Conservation (phyloP, 1,284 basidiomycete species). For the Anthracocystis panici-leucophaei region DNA sequence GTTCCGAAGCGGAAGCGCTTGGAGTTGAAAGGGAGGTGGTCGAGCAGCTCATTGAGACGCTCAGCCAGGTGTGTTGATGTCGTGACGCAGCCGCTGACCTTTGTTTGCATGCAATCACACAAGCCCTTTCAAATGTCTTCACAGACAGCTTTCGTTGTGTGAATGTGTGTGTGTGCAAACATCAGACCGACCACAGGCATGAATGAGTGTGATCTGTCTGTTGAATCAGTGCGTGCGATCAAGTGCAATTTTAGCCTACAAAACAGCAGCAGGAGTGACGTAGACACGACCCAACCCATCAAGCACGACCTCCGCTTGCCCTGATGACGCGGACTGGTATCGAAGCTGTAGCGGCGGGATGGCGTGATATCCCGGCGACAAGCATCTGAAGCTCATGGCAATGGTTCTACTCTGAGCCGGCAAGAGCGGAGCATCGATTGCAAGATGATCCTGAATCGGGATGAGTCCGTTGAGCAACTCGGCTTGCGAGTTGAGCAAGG, state of each 20-base stretch:
- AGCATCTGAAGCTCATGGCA: slow-evolving; percentile 19
- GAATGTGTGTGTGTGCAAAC: background rate
- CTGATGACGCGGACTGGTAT: background rate
- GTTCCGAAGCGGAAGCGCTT: slow-evolving; percentile 19
- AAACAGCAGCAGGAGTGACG: slow-evolving; percentile 25
- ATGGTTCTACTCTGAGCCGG: slow-evolving; percentile 15
- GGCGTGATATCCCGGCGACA: slow-evolving; percentile 25
- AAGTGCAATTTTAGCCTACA: slow-evolving; percentile 4
- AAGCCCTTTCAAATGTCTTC: background rate
- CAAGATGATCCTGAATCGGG: slow-evolving; percentile 13
- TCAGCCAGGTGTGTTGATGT: slow-evolving; percentile 29
- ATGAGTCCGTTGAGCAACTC: slow-evolving; percentile 23
- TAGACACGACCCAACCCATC: slow-evolving; percentile 22
- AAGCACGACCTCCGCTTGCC: slow-evolving; percentile 1
- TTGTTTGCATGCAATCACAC: background rate
- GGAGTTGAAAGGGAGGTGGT: slow-evolving; percentile 30
- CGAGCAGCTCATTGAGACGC: slow-evolving; percentile 31
- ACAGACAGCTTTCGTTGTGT: background rate
- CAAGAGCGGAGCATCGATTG: background rate
- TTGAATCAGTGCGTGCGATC: background rate
- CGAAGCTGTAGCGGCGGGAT: slow-evolving; percentile 18
- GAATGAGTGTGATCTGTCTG: no score
- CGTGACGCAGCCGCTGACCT: background rate
- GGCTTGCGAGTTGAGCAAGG: slow-evolving; percentile 10
- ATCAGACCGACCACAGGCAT: background rate